These are phyloP conservation scores for Thelephora terrestris DNA, from an alignment of 1,284 basidiomycete genomes.

Conservation along the genomic window DNA sequence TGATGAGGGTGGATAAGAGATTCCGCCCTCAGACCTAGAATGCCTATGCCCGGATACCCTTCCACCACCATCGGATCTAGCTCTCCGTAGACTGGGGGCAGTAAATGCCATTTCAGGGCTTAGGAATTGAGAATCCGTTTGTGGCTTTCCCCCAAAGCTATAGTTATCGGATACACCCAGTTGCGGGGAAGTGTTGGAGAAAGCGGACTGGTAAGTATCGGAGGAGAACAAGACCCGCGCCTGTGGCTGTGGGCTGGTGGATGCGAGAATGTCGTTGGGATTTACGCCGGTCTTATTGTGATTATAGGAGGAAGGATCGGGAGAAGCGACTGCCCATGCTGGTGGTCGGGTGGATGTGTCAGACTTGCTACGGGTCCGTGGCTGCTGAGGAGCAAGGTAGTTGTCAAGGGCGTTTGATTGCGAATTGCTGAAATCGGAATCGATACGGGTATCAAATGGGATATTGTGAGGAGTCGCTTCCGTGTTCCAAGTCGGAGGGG, in stretches of 20 bases:
- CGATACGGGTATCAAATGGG: not conserved
- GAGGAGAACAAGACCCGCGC: slow-evolving; percentile 19
- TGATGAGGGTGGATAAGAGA: slow-evolving; percentile 24
- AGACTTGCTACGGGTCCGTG: slow-evolving; percentile 46
- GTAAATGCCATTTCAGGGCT: slow-evolving; percentile 28
- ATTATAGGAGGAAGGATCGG: slow-evolving; percentile 24
- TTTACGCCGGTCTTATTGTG: slow-evolving; percentile 23
- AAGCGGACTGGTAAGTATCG: slow-evolving; percentile 20
- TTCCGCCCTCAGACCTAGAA: slow-evolving; percentile 5
- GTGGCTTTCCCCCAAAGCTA: not conserved
- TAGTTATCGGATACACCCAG: slow-evolving; percentile 8
- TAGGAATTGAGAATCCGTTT: slow-evolving; percentile 27
- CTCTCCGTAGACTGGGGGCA: slow-evolving; percentile 18
- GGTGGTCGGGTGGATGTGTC: slow-evolving; percentile 50
- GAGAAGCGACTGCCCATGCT: slow-evolving; percentile 35
- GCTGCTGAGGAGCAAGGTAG: slow-evolving; percentile 24
- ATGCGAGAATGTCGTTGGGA: slow-evolving; percentile 37
- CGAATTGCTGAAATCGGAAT: not conserved
- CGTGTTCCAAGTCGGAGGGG: not conserved
- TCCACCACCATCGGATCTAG: slow-evolving; percentile 42
- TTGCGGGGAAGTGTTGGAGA: slow-evolving; percentile 19
- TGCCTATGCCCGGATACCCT: slow-evolving; percentile 14
- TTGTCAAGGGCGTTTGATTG: slow-evolving; percentile 8
- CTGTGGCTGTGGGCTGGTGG: slow-evolving; percentile 12
- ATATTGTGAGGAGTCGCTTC: not conserved